A percentile compares a stretch with the other conserved stretches of the same genome.
These are phyloP conservation scores for Curvularia sp. DNA, from an alignment of 2,329 filamentous ascomycete species.

Conservation along the genomic window DNA sequence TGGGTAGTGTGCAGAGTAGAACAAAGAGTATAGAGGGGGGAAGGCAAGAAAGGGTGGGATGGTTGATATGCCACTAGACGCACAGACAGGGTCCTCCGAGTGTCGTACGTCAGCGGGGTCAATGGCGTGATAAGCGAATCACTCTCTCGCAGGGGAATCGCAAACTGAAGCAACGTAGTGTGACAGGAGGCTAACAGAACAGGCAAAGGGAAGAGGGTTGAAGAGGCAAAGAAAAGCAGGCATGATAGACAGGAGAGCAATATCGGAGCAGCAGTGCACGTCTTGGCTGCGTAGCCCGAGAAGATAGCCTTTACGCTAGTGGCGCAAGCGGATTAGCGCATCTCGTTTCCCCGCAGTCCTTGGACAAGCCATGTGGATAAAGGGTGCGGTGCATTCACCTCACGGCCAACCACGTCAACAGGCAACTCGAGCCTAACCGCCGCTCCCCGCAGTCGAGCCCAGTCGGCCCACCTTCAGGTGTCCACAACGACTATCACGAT, in stretches of 20 bases:
- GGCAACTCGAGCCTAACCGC: constrained; percentile 23
- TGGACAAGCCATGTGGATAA: constrained; percentile 36
- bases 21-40: constrained; percentile 18
- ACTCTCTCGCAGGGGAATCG: constrained; percentile 20
- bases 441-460: constrained; percentile 26
- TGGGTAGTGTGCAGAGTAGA: constrained; percentile 3
- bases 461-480: constrained; percentile 28
- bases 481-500: constrained; percentile 31
- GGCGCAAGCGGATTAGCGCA: constrained; percentile 26
- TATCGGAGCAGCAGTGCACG: constrained; percentile 29
- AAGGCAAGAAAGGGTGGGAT: constrained; percentile 24
- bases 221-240: constrained; percentile 13
- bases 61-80: constrained; percentile 30
- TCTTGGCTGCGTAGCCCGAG: constrained; percentile 20
- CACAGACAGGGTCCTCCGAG: constrained; percentile 30
- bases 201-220: constrained; percentile 15
- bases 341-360: constrained; percentile 45
- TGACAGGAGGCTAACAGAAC: constrained; percentile 4
- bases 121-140: constrained; percentile 37
- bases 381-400: constrained; percentile 15
- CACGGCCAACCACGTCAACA: constrained; percentile 20
- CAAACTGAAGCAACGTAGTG: constrained; percentile 10
- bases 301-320: constrained; percentile 25
- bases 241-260: constrained; percentile 33
- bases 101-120: constrained; percentile 36